Evolutionary conservation across 352 stramenopile genomes (phyloP).

Genomic region (Pythium angustatum): DNA sequence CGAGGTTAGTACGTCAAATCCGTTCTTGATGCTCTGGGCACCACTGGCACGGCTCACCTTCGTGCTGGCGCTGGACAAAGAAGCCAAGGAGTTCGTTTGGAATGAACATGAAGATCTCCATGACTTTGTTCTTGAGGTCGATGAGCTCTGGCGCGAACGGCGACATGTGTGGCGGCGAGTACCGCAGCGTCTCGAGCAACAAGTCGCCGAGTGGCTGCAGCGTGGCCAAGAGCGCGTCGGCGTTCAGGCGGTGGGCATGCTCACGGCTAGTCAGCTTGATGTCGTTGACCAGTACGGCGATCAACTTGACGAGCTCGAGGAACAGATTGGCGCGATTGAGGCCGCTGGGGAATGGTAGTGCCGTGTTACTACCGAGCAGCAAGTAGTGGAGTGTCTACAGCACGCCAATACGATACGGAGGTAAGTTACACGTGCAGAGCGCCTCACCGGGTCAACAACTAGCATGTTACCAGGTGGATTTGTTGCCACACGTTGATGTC

Average conservation of each 20-base stretch:
- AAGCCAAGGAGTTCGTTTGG: constrained; percentile 40
- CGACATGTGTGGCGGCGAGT: constrained; percentile 34
- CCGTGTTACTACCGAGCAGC: constrained; percentile 24
- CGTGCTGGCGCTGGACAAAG: constrained; percentile 46
- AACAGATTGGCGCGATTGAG: constrained; percentile 35
- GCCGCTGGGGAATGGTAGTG: constrained; percentile 21
- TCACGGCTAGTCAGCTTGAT: constrained; percentile 27
- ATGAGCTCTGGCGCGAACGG: constrained; percentile 34
- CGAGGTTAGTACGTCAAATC: background rate
- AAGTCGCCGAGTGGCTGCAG: constrained; percentile 40
- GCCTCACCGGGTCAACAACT: no score
- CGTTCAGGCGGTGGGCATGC: background rate
- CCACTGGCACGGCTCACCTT: constrained; percentile 7
- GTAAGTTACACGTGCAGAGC: no score
- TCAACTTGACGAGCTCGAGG: constrained; percentile 59
- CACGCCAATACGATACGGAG: background rate
- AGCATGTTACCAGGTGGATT: constrained; percentile 38
- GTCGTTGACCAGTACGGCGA: constrained; percentile 58
- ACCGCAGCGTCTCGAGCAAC: constrained; percentile 46
- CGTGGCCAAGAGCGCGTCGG: constrained; percentile 12
- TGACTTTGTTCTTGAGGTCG: constrained; percentile 60
- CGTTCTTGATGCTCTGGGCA: no score
- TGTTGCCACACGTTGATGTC: constrained; percentile 45
- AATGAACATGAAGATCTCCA: constrained; percentile 70
- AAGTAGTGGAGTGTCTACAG: constrained; percentile 50